Evolutionary conservation across 495 filamentous ascomycete species (phyloP).

Genomic region (Podospora pseudoanserina): DNA sequence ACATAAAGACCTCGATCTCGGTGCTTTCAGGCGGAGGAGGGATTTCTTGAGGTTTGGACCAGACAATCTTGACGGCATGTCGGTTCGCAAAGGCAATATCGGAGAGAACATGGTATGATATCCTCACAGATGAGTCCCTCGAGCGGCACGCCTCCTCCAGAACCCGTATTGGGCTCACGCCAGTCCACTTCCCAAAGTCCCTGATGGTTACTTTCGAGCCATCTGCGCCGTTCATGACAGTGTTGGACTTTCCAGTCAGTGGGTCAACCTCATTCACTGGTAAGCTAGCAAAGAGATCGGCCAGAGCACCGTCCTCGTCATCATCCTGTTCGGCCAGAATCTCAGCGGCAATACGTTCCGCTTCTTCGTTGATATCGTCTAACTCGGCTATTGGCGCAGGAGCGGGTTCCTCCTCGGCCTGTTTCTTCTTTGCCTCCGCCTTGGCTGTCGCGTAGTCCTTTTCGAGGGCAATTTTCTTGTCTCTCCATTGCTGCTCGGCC

Average conservation of each 20-base stretch:
- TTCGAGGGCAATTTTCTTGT: conserved; percentile 62
- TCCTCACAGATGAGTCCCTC: conserved; percentile 63
- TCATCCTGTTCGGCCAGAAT: conserved; percentile 50
- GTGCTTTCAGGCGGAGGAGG: conserved; percentile 38
- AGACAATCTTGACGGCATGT: conserved; percentile 67
- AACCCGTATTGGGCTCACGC: conserved; percentile 64
- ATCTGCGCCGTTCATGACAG: conserved; percentile 48
- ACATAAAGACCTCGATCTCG: conserved; percentile 43
- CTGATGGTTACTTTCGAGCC: conserved; percentile 57
- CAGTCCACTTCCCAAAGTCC: conserved; percentile 79
- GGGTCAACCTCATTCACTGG: conserved; percentile 59
- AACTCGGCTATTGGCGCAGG: conserved; percentile 30
- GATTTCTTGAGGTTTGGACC: conserved; percentile 72
- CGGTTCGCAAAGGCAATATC: conserved; percentile 68
- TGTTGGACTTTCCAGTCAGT: conserved; percentile 48
- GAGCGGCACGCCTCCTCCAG: conserved; percentile 85
- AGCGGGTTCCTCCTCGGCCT: conserved; percentile 20
- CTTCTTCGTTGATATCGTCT: conserved; percentile 49
- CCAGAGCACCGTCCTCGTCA: conserved; percentile 51
- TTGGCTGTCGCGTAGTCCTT: conserved; percentile 47
- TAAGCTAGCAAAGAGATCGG: conserved; percentile 64
- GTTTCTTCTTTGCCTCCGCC: conserved; percentile 37
- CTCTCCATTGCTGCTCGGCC: conserved; percentile 71
- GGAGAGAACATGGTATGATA: conserved; percentile 66
- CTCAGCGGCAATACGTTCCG: conserved; percentile 47